Conservation (phyloP, 371 early-diverging fungal genomes). For the Saksenaea vasiformis region DNA sequence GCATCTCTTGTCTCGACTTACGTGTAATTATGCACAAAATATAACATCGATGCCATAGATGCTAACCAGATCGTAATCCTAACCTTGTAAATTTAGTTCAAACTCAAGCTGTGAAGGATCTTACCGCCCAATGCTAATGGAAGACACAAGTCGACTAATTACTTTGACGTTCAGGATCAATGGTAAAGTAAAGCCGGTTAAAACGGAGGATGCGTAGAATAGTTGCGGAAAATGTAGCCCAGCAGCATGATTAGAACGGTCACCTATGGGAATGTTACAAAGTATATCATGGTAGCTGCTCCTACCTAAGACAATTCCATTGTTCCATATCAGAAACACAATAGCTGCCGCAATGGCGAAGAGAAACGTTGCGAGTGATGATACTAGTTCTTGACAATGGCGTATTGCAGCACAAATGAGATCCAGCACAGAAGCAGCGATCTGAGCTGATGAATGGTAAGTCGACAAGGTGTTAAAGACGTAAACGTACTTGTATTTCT, state of each 20-base stretch:
- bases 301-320: constrained; percentile 82
- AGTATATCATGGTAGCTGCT: neutral
- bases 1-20: constrained; percentile 25
- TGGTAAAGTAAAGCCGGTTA: constrained; percentile 47
- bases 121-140: constrained; percentile 11
- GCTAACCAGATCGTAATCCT: neutral
- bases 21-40: constrained; percentile 59
- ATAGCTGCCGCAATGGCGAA: constrained; percentile 54
- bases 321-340: constrained; percentile 76
- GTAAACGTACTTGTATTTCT: constrained; percentile 7
- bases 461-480: neutral
- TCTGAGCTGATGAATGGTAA: neutral
- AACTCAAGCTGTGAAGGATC: neutral
- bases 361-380: constrained; percentile 33
- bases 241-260: constrained; percentile 84
- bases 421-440: neutral
- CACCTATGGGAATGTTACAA: constrained; percentile 54
- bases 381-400: constrained; percentile 18
- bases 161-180: constrained; percentile 19
- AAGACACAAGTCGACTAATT: neutral
- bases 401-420: neutral
- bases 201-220: constrained; percentile 81
- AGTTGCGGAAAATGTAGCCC: constrained; percentile 85
- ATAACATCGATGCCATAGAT: constrained; percentile 15
- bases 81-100: neutral